Base-by-base conservation (phyloP, 495 filamentous ascomycete species). In the Penicillium egyptiacum region DNA sequence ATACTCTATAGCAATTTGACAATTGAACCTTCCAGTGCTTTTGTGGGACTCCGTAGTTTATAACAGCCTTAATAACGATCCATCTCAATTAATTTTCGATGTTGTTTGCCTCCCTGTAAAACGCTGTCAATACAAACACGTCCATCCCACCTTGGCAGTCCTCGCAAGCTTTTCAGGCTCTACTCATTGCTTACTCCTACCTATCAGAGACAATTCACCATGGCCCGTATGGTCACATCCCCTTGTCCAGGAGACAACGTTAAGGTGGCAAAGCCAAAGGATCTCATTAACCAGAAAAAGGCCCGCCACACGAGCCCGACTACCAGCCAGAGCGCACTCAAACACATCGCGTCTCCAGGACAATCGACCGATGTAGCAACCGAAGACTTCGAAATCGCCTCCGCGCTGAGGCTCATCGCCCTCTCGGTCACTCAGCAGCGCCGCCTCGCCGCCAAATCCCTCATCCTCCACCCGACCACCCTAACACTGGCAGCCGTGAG, bases 391-490 rank as follows among this genome's bases (percentile, higher is more conserved):
- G 69, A 6, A 50, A 63, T 71, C 43, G 61, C 74, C 37, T 58
- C 73, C 14, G 74, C 79, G 5, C 71, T 86, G 17, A 71, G 71
- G 33, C 77, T 86, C 10, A 71, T 86, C 53, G 72, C 83, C 12
- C 75, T 83, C 68, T 81, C 79, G 39, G 73, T 90, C 49, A 83
- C 84, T 14, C 84, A 89, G 60, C 85, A 88, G 60, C 81, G 84
- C 23, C 79, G 85, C 63, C 25, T 71, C 6, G 78, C 86, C n/a
- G 72, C 78, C 12, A 64, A 62, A 8, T 63, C 75, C 46, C 62
- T 90, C 8, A 69, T 89, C 39, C 74, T 75, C 56, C 76, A 84
- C 61, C 81, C 82, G 0, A 40, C 77, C 31, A 68, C 68, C 40
- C 66, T 84, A 0, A 62, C 75, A 1, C 42, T 68, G 2, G 67